Conservation (phyloP, 31 red algal species). For the Odonthalia washingtoniensis region DNA sequence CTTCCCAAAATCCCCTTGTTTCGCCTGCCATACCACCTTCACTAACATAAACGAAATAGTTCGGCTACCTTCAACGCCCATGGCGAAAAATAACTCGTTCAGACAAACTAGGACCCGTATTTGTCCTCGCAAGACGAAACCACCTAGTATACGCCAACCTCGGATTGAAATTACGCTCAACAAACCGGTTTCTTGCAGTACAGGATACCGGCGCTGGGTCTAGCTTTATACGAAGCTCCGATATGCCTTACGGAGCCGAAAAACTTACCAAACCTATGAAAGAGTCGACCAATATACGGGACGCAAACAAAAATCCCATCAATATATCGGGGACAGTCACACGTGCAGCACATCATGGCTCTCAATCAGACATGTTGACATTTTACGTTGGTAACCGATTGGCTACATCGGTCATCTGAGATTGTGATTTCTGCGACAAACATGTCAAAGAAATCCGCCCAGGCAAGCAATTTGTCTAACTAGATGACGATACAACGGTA, state of each 20-base stretch:
- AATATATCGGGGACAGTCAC: neutral
- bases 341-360: neutral
- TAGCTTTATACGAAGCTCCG: neutral
- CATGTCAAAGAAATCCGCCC: too few relatives aligned
- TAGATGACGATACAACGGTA: neutral
- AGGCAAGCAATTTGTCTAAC: neutral
- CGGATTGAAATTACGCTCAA: neutral
- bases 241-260: conserved; percentile 4
- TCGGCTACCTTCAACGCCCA: too few relatives aligned
- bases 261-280: neutral
- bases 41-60: too few relatives aligned
- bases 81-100: too few relatives aligned
- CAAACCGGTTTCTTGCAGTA: neutral
- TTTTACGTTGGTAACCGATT: neutral
- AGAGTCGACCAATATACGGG: neutral
- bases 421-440: neutral
- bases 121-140: conserved; percentile 10
- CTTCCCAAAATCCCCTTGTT: too few relatives aligned
- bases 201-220: conserved; percentile 7
- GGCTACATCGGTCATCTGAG: neutral
- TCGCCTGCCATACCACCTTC: too few relatives aligned
- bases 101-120: too few relatives aligned
- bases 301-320: conserved; percentile 23
- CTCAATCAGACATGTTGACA: neutral
- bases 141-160: conserved; percentile 26